Evolutionary conservation across 2,329 filamentous ascomycete species (phyloP).

Genomic region (Calycina herbarum): DNA sequence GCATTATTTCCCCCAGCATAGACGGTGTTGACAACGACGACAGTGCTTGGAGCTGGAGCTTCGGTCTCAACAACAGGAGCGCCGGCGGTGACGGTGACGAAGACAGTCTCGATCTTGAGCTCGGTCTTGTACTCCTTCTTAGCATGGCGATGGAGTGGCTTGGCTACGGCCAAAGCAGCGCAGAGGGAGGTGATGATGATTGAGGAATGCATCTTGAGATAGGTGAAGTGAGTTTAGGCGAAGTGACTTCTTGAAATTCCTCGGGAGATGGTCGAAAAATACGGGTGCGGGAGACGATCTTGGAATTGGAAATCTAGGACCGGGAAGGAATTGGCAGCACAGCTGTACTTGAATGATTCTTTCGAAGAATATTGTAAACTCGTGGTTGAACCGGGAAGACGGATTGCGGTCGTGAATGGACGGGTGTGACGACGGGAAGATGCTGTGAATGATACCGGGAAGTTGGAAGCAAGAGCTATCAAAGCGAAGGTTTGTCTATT

Average conservation of each 20-base stretch:
- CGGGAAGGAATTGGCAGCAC: slow-evolving; percentile 32
- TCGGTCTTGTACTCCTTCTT: slow-evolving; percentile 31
- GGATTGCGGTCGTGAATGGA: slow-evolving; percentile 1
- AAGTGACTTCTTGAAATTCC: neutral
- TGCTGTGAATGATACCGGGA: neutral
- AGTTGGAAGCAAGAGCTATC: slow-evolving; percentile 7
- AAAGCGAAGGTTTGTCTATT: slow-evolving; percentile 7
- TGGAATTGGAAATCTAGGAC: slow-evolving; percentile 13
- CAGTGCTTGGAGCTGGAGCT: slow-evolving; percentile 8
- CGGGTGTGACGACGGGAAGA: slow-evolving; percentile 14
- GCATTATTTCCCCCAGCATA: slow-evolving; percentile 19
- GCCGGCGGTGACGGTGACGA: slow-evolving; percentile 41
- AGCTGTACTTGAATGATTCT: slow-evolving; percentile 34
- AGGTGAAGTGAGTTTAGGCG: neutral
- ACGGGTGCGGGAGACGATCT: slow-evolving; percentile 18
- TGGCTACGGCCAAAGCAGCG: slow-evolving; percentile 39
- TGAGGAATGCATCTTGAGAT: slow-evolving; percentile 44
- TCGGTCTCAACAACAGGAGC: neutral
- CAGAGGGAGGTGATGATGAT: slow-evolving; percentile 39
- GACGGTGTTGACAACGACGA: slow-evolving; percentile 24
- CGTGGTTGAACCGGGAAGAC: neutral
- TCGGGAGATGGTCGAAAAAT: neutral
- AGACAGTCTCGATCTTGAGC: slow-evolving; percentile 39
- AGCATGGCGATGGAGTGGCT: slow-evolving; percentile 38
- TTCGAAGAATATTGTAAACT: slow-evolving; percentile 27